phyloP scores from a whole-genome alignment of 257 asterid genomes.

The Gentiana dahurica region DNA sequence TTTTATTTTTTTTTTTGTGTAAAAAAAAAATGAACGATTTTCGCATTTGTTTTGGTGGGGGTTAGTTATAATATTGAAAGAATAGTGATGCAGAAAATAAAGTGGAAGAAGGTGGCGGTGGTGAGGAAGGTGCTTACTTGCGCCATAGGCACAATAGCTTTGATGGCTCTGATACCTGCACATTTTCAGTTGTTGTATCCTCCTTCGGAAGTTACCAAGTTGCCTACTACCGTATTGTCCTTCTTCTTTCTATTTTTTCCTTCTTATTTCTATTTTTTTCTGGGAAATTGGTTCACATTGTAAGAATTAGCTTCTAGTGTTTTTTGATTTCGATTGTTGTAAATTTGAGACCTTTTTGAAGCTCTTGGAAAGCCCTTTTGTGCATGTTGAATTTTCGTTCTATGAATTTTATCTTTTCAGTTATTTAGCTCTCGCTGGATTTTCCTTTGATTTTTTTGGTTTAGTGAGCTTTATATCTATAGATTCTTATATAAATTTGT shows the following conservation, averaged over 20 bases:
- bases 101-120: constrained; percentile 49
- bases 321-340: too few species aligned
- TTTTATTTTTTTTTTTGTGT: neutral
- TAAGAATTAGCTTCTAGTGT: neutral
- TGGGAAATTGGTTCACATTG: neutral
- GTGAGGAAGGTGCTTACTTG: constrained; percentile 48
- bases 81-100: constrained; percentile 41
- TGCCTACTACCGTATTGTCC: constrained; percentile 26
- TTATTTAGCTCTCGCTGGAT: neutral
- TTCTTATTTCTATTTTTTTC: neutral
- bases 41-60: constrained; percentile 6
- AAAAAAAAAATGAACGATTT: neutral
- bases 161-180: constrained; percentile 45
- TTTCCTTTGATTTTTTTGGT: neutral
- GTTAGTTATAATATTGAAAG: constrained; percentile 1
- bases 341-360: neutral
- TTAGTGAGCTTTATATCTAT: neutral
- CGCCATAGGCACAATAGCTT: constrained; percentile 47
- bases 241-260: neutral
- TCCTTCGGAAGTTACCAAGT: constrained; percentile 28
- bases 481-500: too few species aligned
- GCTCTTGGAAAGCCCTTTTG: neutral
- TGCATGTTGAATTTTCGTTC: neutral
- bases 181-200: constrained; percentile 32
- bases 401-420: neutral